These are phyloP conservation scores for Fusarium sp. DNA, from an alignment of 2,329 filamentous ascomycete species.

Conservation along the genomic window DNA sequence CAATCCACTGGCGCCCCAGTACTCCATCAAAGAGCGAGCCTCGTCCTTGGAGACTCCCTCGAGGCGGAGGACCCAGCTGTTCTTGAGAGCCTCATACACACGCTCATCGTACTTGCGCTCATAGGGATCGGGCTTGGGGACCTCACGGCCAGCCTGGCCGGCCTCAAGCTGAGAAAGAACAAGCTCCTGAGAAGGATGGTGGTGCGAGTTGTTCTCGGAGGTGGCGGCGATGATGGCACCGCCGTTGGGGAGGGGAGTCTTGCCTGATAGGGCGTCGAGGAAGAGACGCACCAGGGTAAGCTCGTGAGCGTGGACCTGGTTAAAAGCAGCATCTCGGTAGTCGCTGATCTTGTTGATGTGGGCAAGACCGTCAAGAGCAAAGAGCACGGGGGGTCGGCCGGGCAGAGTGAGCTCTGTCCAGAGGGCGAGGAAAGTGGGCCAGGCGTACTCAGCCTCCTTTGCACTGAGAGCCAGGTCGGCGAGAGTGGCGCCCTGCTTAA, in stretches of 20 bases:
- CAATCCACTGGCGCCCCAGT: constrained; percentile 90
- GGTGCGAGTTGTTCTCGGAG: constrained; percentile 78
- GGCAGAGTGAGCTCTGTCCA: constrained; percentile 81
- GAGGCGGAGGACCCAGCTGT: constrained; percentile 69
- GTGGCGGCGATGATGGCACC: constrained; percentile 84
- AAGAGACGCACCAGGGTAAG: constrained; percentile 83
- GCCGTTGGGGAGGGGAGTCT: constrained; percentile 74
- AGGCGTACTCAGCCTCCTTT: constrained; percentile 82
- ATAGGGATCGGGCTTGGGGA: constrained; percentile 67
- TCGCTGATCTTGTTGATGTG: constrained; percentile 85
- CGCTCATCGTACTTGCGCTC: constrained; percentile 70
- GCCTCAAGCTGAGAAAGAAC: constrained; percentile 72
- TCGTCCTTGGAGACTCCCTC: constrained; percentile 81
- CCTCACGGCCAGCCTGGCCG: constrained; percentile 53
- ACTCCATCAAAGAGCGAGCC: constrained; percentile 87
- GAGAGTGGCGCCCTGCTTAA: constrained; percentile 73
- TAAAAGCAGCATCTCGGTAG: constrained; percentile 80
- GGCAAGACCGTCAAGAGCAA: constrained; percentile 83
- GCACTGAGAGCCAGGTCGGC: constrained; percentile 78
- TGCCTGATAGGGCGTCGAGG: constrained; percentile 77
- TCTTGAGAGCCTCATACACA: constrained; percentile 67
- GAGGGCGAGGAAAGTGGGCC: constrained; percentile 84
- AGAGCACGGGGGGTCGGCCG: constrained; percentile 73
- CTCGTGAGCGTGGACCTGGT: constrained; percentile 88
- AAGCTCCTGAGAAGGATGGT: constrained; percentile 76